Evolutionary conservation across 805 yeast genomes (phyloP), one percentile per base, ranked within the genome.

Genomic region (Myxozyma neotropica): DNA sequence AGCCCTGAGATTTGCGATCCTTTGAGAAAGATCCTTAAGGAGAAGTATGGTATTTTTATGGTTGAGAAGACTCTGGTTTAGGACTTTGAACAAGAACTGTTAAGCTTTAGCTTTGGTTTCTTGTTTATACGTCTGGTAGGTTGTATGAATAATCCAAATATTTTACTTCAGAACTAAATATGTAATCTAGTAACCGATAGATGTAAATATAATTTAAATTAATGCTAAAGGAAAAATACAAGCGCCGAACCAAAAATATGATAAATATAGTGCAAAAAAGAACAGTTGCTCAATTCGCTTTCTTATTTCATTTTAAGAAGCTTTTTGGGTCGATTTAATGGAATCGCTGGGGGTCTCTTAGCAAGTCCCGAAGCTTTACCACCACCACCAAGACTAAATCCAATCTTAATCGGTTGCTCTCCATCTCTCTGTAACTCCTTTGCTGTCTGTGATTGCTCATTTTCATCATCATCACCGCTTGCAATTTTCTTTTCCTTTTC

Each of bases 1-100:
- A 79, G 90, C 63, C 87, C 96, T 65, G 94, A 89, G 73, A 83
- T 91, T 73, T 90, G 90, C 75, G 86, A 89, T 68, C 95, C 98
- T 67, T 81, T 94, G 76, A 87, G 93, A 85, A 86, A 90, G 78
- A 85, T 87, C 70, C 84, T 94, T 78, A 91, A 91, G 83, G 95
- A 89, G 53, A 87, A 89, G 64, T 89, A 90, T 75, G 89, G 88
- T 63, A 92, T 94, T 69, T 90, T 77, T 82, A 81, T 93, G 76
- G 84, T 84, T 65, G 99, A 94, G 80, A 93, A 92, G 83, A 86
- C 95, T 66, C 73, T 86, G 59, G 76, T 71, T 67, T 61, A 52
- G 40, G 17, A n/a, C n/a, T n/a, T n/a, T n/a, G n/a, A n/a, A n/a
- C n/a, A n/a, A n/a, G n/a, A n/a, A n/a, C n/a, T n/a, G n/a, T n/a